Evolutionary conservation across 169 alveolate species (phyloP), one percentile per base, ranked within the genome.

Genomic region (Toxoplasma gondii): DNA sequence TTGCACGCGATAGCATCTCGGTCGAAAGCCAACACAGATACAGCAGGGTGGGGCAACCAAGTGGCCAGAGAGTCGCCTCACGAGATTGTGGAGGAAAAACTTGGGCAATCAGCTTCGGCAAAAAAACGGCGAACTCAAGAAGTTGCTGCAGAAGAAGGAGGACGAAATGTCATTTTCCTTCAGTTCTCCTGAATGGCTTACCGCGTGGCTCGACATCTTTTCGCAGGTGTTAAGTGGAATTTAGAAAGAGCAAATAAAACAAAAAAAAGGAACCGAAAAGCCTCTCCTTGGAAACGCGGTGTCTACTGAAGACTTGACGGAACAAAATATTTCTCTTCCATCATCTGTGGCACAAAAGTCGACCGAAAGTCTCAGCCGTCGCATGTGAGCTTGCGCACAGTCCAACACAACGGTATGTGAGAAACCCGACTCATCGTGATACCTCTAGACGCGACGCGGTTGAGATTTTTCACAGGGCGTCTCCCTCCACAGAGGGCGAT

Each of bases 141-240:
- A 49, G 58, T 17, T 49, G 58, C 16, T 49, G 58, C 22, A 49
- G 58, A 49, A 9, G 58, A 17, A 17, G 22, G 58, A 12, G 12
- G 58, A 49, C 58, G 58, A 49, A 49, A 49, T 17, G 58, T 0
- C 58, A 49, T 64, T 64, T 64, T 64, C 7, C 34, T 4, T 29
- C 12, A 0, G 78, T 64, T 29, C 36, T 64, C 78, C 78, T 24
- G n/a, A 64, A 19, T 64, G 78, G 78, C 78, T 64, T 64, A 64
- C 78, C 78, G 78, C 78, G 34, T 64, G 78, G 78, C 78, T 64
- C 78, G 78, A 64, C 78, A 64, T 64, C 78, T 64, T 64, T 64
- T 64, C 78, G 78, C 78, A 64, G 78, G 78, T 19, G 36, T 64
- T 0, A 29, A 64, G 36, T 0, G 34, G 34, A 64, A 64, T 2